Conservation (phyloP, 139 green algal genomes). For the Desmodesmus armatus region DNA sequence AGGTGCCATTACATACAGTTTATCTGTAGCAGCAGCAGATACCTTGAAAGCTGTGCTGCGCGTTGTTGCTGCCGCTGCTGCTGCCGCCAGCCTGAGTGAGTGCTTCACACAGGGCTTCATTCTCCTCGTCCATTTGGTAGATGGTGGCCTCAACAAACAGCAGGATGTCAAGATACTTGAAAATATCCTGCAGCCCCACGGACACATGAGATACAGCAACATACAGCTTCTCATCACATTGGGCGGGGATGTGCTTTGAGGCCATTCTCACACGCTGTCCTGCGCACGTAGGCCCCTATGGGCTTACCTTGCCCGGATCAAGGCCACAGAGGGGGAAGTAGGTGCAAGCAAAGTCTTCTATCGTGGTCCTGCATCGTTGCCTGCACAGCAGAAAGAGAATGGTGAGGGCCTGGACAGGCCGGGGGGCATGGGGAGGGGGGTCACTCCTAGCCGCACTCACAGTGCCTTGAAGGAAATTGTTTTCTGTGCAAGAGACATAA, state of each 20-base stretch:
- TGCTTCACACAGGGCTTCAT: conserved; percentile 57
- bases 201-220: too few relatives aligned
- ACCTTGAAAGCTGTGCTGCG: conserved; percentile 32
- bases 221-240: too few relatives aligned
- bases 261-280: not conserved
- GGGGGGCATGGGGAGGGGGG: too few relatives aligned
- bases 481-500: conserved; percentile 25
- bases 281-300: not conserved
- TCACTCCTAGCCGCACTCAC: too few relatives aligned
- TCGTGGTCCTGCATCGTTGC: conserved; percentile 67
- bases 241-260: not conserved
- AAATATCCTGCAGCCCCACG: conserved; percentile 63
- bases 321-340: conserved; percentile 81
- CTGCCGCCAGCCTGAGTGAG: conserved; percentile 23
- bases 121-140: conserved; percentile 82
- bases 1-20: not conserved
- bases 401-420: too few relatives aligned
- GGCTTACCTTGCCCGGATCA: conserved; percentile 39
- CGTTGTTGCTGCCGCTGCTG: not conserved
- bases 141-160: conserved; percentile 80
- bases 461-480: conserved; percentile 41
- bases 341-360: conserved; percentile 78
- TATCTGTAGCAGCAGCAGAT: too few relatives aligned
- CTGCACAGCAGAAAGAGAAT: conserved; percentile 47
- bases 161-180: conserved; percentile 72